These are phyloP conservation scores for Nakazawaea siamensis DNA, from an alignment of 805 yeast species.

Conservation along the genomic window DNA sequence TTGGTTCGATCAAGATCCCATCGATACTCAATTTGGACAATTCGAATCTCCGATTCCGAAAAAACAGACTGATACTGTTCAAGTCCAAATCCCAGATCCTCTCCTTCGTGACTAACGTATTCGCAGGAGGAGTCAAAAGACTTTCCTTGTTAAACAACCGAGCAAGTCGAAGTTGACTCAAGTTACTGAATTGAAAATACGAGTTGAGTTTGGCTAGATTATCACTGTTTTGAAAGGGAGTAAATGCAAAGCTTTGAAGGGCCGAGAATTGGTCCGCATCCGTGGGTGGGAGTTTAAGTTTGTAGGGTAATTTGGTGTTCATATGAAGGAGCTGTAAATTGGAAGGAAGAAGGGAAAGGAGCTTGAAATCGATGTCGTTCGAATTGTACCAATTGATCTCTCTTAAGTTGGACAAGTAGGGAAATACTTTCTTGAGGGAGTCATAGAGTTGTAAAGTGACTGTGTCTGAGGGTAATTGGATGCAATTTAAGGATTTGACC, in stretches of 20 bases:
- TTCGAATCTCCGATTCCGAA: background rate
- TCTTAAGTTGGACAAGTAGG: background rate
- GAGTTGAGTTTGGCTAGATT: background rate
- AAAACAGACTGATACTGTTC: background rate
- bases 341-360: background rate
- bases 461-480: conserved; percentile 1
- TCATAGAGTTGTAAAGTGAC: background rate
- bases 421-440: background rate
- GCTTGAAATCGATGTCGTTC: conserved; percentile 1
- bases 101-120: conserved; percentile 2
- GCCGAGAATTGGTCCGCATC: background rate
- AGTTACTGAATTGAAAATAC: background rate
- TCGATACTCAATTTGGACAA: conserved; percentile 4
- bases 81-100: conserved; percentile 1
- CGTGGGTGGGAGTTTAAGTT: background rate
- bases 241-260: background rate
- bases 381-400: conserved; percentile 4
- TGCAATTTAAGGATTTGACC: background rate
- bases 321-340: background rate
- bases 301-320: conserved; percentile 1
- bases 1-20: conserved; percentile 2
- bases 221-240: conserved; percentile 1
- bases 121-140: background rate
- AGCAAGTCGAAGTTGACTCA: background rate
- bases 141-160: conserved; percentile 3